These are phyloP conservation scores for Botryosphaeria dothidea DNA, from an alignment of 2,329 filamentous ascomycete species.

Conservation along the genomic window DNA sequence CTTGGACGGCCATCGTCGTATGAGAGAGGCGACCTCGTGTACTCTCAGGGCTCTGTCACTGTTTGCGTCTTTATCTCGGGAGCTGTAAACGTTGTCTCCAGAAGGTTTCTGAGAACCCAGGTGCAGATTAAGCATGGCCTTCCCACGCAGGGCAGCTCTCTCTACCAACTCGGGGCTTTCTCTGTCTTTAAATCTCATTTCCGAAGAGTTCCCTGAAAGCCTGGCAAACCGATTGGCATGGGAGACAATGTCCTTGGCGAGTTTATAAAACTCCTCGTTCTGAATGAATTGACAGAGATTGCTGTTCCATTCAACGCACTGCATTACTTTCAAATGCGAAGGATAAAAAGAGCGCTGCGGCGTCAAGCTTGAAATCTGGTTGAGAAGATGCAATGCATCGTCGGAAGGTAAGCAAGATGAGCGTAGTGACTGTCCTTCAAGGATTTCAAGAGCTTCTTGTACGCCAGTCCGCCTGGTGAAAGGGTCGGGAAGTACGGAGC, in stretches of 20 bases:
- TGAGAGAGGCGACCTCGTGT: slow-evolving; percentile 24
- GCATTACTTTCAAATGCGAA: slow-evolving; percentile 41
- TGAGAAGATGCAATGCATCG: slow-evolving; percentile 26
- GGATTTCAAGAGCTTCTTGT: slow-evolving; percentile 53
- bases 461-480: slow-evolving; percentile 55
- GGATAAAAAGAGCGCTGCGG: slow-evolving; percentile 49
- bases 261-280: slow-evolving; percentile 22
- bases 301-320: slow-evolving; percentile 43
- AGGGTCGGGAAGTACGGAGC: slow-evolving; percentile 52
- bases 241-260: slow-evolving; percentile 20
- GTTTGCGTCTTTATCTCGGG: slow-evolving; percentile 22
- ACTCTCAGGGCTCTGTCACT: slow-evolving; percentile 22
- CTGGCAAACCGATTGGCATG: slow-evolving; percentile 39
- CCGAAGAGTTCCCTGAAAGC: slow-evolving; percentile 22
- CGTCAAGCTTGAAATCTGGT: slow-evolving; percentile 32
- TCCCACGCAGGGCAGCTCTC: slow-evolving; percentile 33
- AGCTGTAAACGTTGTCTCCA: slow-evolving; percentile 23
- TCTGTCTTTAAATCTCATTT: slow-evolving; percentile 36
- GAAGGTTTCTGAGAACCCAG: slow-evolving; percentile 33
- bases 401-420: slow-evolving; percentile 47
- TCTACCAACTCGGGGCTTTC: slow-evolving; percentile 24
- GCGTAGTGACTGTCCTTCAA: slow-evolving; percentile 50
- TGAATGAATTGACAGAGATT: slow-evolving; percentile 35
- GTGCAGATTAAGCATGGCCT: slow-evolving; percentile 29
- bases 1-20: neutral